A percentile compares a stretch with the other conserved stretches of the same genome.
phyloP scores from a whole-genome alignment of 177 flowering plant genomes.

The Vitis hybrid region DNA sequence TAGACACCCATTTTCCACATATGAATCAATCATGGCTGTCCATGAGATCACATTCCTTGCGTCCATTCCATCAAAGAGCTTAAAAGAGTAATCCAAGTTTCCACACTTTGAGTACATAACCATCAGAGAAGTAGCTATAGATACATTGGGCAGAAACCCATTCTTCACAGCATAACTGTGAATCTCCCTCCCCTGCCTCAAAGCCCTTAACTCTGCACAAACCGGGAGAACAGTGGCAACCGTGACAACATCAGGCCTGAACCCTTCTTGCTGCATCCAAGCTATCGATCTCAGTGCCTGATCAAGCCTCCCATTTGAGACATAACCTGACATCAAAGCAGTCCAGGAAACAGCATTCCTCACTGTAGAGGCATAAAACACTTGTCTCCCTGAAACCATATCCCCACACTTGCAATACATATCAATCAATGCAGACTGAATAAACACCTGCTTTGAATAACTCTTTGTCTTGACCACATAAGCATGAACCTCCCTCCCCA shows the following conservation, averaged over 20 bases:
- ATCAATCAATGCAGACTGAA: constrained; percentile 74
- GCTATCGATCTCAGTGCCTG: constrained; percentile 75
- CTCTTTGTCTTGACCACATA: constrained; percentile 55
- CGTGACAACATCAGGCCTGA: constrained; percentile 80
- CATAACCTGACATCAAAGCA: constrained; percentile 80
- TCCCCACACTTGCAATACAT: constrained; percentile 91
- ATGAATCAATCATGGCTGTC: constrained; percentile 90
- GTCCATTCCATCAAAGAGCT: constrained; percentile 58
- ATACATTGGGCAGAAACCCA: constrained; percentile 64
- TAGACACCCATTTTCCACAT: constrained; percentile 34
- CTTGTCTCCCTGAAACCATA: constrained; percentile 62
- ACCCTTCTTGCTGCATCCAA: constrained; percentile 97
- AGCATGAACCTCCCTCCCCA: constrained; percentile 80
- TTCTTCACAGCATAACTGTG: constrained; percentile 77
- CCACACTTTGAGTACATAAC: constrained; percentile 87
- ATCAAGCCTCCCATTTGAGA: constrained; percentile 63
- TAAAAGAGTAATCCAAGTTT: constrained; percentile 36
- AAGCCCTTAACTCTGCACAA: constrained; percentile 61
- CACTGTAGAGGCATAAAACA: constrained; percentile 56
- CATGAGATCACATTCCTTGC: constrained; percentile 70
- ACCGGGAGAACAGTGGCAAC: constrained; percentile 84
- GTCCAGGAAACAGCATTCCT: constrained; percentile 85
- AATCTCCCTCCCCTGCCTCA: constrained; percentile 75
- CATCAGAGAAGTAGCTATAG: constrained; percentile 78
- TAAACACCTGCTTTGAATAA: constrained; percentile 48